Conservation (phyloP, 768 basidiomycete genomes). For the Serpula lacrymans region DNA sequence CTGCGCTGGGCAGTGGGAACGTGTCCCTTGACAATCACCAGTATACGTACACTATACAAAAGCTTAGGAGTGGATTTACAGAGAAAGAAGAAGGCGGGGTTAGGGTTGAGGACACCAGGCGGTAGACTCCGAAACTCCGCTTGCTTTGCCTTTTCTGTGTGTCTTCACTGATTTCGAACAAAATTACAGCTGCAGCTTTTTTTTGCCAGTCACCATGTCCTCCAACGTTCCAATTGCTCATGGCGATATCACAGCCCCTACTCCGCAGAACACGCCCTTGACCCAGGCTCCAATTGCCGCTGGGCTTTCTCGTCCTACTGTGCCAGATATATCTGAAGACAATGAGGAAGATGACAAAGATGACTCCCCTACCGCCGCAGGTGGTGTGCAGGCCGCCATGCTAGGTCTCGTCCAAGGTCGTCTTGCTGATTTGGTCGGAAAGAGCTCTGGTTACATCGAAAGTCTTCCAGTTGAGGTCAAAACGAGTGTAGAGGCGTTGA, state of each 20-base stretch:
- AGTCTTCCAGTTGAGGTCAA: conserved; percentile 77
- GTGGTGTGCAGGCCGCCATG: conserved; percentile 59
- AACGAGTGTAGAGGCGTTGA: conserved; percentile 84
- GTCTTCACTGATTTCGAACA: conserved; percentile 19
- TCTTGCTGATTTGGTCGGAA: conserved; percentile 81
- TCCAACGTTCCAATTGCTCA: conserved; percentile 62
- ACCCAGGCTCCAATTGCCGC: conserved; percentile 74
- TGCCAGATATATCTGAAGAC: conserved; percentile 84
- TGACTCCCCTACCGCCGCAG: conserved; percentile 33
- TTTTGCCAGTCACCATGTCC: conserved; percentile 49
- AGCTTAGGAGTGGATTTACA: background rate
- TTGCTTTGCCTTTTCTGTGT: conserved; percentile 17
- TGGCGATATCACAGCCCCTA: conserved; percentile 75
- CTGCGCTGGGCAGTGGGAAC: too few relatives aligned
- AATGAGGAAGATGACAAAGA: conserved; percentile 62
- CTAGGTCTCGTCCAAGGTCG: conserved; percentile 85
- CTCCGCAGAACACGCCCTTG: conserved; percentile 90
- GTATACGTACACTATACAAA: too few relatives aligned
- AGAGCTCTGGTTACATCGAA: conserved; percentile 95
- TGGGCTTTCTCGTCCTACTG: conserved; percentile 82
- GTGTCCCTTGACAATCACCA: too few relatives aligned
- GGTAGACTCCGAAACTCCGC: conserved; percentile 37
- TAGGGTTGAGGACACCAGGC: too few relatives aligned
- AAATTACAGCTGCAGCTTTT: conserved; percentile 19
- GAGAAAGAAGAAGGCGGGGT: conserved; percentile 1